Evolutionary conservation across 495 filamentous ascomycete genomes (phyloP), one percentile per base, ranked within the genome.

Genomic region (Trichocladium uniseriatum): DNA sequence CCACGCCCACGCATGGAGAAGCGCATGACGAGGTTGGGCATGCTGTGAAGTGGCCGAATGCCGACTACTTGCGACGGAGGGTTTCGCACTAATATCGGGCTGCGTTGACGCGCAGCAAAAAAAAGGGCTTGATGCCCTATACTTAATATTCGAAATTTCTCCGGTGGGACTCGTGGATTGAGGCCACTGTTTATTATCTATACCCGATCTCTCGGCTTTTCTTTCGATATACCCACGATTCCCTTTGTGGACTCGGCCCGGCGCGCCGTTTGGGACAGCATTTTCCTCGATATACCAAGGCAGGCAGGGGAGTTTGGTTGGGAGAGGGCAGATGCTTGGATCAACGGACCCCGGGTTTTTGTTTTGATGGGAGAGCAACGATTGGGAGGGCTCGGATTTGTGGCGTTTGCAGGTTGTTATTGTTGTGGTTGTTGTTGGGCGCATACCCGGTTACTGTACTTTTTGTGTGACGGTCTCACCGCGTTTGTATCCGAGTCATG

Each of bases 21-120:
- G 63, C 71, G 89, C 51, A 91, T 83, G 60, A 95, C 89, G 48
- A 78, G 78, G 67, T 64, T 95, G 58, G 91, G 91, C 74, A 92
- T 92, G 83, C 86, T 90, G 80, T 85, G 55, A 65, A 50, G 16
- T 35, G n/a, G 15, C n/a, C n/a, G n/a, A n/a, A n/a, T n/a, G n/a
- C n/a, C n/a, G n/a, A n/a, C n/a, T n/a, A n/a, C n/a, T n/a, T n/a
- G n/a, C n/a, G n/a, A 27, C 24, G 24, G 8, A 27, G 4, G 3
- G 24, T 27, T 27, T 4, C 24, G 4, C 24, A 8, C 31, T 9
- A 47, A 4, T 6, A 32, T 20, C 13, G 29, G 15, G 43, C 2
- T 16, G 40, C 24, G 36, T 48, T 35, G 31, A 31, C 39, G 51
- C 43, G 44, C 31, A 15, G 18, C 10, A 43, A 38, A 18, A 43